These are phyloP conservation scores for Diplotaxis tenuifolia DNA, from an alignment of 345 rosid genomes.

Conservation along the genomic window DNA sequence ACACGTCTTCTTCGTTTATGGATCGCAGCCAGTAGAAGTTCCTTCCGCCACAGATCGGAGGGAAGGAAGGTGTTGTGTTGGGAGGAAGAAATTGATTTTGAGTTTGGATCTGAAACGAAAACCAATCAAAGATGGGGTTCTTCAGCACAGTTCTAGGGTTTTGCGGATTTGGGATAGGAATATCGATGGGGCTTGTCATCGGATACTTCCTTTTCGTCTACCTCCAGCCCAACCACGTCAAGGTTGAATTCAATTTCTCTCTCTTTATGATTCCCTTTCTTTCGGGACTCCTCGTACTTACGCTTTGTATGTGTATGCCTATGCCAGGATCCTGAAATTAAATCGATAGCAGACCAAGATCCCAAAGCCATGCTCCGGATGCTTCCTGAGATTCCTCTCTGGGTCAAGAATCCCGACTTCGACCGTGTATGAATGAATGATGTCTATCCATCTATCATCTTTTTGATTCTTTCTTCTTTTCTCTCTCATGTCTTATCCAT, in stretches of 20 bases:
- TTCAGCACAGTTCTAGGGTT: conserved; percentile 68
- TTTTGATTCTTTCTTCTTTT: too few relatives aligned
- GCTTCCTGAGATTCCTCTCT: conserved; percentile 91
- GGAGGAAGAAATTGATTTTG: neutral
- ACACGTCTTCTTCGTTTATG: neutral
- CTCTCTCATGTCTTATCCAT: too few relatives aligned
- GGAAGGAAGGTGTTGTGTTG: neutral
- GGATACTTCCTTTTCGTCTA: conserved; percentile 82
- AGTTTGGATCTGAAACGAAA: conserved; percentile 7
- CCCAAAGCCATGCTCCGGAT: conserved; percentile 66
- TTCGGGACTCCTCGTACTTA: neutral
- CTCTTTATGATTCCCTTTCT: neutral
- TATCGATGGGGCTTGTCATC: conserved; percentile 64
- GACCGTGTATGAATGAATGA: too few relatives aligned
- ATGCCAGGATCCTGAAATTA: conserved; percentile 59
- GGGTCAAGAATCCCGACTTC: conserved; percentile 91
- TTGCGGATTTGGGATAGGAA: conserved; percentile 85
- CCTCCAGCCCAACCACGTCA: conserved; percentile 67
- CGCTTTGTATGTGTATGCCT: too few relatives aligned
- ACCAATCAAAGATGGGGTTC: conserved; percentile 57
- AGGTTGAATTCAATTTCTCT: conserved; percentile 39
- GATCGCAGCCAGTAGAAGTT: neutral
- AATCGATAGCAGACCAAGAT: conserved; percentile 71
- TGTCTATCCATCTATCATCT: too few relatives aligned
- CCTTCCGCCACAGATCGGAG: neutral